Evolutionary conservation across 495 filamentous ascomycete genomes (phyloP), one percentile per base, ranked within the genome.

Genomic region (Penicillium odoratum): DNA sequence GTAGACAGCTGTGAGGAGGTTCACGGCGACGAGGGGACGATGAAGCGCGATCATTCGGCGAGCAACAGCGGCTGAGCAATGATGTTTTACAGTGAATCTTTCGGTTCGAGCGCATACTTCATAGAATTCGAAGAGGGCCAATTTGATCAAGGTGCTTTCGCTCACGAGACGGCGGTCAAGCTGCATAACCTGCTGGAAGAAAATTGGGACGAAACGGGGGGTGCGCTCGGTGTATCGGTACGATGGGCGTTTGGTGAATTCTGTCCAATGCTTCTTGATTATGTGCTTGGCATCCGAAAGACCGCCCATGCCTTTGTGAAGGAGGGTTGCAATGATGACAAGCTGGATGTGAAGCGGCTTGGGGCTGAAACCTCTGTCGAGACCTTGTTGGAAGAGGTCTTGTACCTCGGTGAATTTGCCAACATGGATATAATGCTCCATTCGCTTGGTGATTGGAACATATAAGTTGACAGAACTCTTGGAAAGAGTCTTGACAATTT

Each of bases 101-200:
- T 66, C 65, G 7, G 61, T 66, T 15, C 62, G 61, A 61, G 63
- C 69, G 56, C 76, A 78, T n/a, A 77, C 44, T 7, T 67, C 52
- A 54, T 78, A 77, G 49, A 74, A 78, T 26, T 71, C 70, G 28
- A 79, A 67, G 3, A 79, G 55, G 1, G 71, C 75, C 59, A 72
- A 55, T 42, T 78, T 70, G 36, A 74, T 55, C 18, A 71, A 29
- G n/a, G 69, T 68, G 0, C 49, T 54, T 28, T 70, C 66, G 5
- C 47, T 52, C 34, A 54, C 10, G 38, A 11, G 4, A 7, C 31
- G 29, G 38, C 31, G 57, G 48, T 16, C 65, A 30, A 74, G 16
- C 28, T 71, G 66, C 54, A 57, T 60, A 26, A 79, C 47, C 51
- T 71, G 70, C 10, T 71, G 70, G 59, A 79, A 78, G 55, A 79